These are phyloP conservation scores for Claviceps maximensis DNA, from an alignment of 2,329 filamentous ascomycete genomes.

Conservation along the genomic window DNA sequence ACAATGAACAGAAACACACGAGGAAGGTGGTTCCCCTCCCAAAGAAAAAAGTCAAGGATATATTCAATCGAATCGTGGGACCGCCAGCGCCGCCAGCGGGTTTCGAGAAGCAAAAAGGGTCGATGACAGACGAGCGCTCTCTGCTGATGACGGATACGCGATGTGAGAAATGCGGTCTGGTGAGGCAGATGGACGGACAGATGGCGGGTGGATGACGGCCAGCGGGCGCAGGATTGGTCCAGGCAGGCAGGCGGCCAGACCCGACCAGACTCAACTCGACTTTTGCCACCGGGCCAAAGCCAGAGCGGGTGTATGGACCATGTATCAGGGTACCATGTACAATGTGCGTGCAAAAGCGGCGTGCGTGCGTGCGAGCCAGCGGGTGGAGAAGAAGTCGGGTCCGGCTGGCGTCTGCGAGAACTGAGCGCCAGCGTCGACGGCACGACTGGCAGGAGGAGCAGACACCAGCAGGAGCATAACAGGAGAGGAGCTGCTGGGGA, in stretches of 20 bases:
- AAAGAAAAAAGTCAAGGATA: neutral
- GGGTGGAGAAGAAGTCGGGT: no score
- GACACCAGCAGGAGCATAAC: no score
- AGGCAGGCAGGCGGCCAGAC: no score
- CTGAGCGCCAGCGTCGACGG: no score
- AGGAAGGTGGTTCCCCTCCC: no score
- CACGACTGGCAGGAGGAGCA: no score
- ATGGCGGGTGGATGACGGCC: neutral
- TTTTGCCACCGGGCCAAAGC: constrained; percentile 1
- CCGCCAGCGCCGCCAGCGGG: constrained; percentile 8
- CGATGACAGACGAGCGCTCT: neutral
- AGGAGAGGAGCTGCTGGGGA: no score
- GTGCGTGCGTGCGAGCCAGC: no score
- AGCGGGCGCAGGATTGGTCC: constrained; percentile 3
- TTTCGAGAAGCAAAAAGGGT: neutral
- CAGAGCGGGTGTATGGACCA: no score
- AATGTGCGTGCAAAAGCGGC: neutral
- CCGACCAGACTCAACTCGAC: neutral
- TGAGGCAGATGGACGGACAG: neutral
- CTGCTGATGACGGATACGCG: neutral
- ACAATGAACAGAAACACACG: neutral
- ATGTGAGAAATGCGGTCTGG: neutral
- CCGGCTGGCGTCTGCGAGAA: no score
- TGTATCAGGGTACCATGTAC: no score
- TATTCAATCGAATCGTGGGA: constrained; percentile 1